A percentile compares a stretch with the other conserved stretches of the same genome.
These are phyloP conservation scores for Kalanchoe fedtschenkoi DNA, from an alignment of 164 flowering plant species.

Conservation along the genomic window DNA sequence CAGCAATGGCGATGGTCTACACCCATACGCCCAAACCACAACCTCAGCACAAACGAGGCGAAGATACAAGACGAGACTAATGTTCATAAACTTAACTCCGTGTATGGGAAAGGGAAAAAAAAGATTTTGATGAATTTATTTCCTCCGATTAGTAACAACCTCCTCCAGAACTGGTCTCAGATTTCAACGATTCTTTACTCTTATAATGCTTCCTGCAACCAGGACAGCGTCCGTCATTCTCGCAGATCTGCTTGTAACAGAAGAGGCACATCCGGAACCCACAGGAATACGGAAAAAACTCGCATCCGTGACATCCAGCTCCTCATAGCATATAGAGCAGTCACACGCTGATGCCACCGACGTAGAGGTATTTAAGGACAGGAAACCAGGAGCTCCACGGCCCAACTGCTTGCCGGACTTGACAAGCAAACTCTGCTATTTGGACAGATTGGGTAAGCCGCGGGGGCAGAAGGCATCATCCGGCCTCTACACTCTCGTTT, in stretches of 20 bases:
- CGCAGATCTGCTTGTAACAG: constrained; percentile 88
- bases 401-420: constrained; percentile 27
- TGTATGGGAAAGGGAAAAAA: background rate
- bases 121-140: constrained; percentile 35
- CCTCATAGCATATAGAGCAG: constrained; percentile 87
- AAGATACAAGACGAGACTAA: too few relatives aligned
- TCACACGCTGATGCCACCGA: constrained; percentile 37
- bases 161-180: too few relatives aligned
- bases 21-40: too few relatives aligned
- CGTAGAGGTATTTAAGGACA: constrained; percentile 22
- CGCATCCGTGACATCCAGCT: constrained; percentile 69
- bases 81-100: background rate
- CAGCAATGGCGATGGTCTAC: background rate
- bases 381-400: constrained; percentile 25
- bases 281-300: constrained; percentile 81
- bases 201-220: constrained; percentile 75
- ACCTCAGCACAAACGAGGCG: background rate
- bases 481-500: constrained; percentile 62
- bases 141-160: too few relatives aligned
- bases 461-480: constrained; percentile 76
- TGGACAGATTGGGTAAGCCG: constrained; percentile 64
- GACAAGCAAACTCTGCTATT: constrained; percentile 54
- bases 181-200: constrained; percentile 11
- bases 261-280: constrained; percentile 88
- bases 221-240: constrained; percentile 86